phyloP scores from a whole-genome alignment of 164 flowering plant genomes.

The Kingdonia uniflora region DNA sequence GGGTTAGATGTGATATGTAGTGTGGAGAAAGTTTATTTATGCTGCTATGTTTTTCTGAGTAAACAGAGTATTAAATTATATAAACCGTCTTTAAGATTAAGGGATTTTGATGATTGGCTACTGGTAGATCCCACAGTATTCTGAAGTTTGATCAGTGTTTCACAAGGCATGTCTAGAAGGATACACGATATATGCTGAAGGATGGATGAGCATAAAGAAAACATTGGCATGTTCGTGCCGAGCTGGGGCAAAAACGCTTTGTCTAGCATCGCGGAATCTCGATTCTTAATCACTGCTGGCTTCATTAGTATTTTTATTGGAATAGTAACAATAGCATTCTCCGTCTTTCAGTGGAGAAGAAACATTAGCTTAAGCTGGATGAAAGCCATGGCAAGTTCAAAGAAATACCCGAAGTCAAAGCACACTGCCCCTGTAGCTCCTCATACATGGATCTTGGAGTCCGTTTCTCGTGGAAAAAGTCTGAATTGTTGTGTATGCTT shows the following conservation, averaged over 20 bases:
- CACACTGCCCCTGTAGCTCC: constrained; percentile 57
- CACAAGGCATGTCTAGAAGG: background rate
- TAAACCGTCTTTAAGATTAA: no score
- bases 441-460: constrained; percentile 69
- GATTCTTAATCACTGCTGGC: constrained; percentile 48
- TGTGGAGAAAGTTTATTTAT: no score
- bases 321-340: constrained; percentile 60
- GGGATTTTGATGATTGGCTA: no score
- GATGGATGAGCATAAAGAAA: constrained; percentile 47
- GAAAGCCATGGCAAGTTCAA: constrained; percentile 85
- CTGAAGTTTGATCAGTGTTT: no score
- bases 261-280: constrained; percentile 45
- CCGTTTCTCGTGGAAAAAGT: constrained; percentile 68
- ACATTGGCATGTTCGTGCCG: constrained; percentile 17
- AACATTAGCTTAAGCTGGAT: constrained; percentile 80
- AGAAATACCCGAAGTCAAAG: constrained; percentile 67
- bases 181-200: constrained; percentile 7
- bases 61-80: no score
- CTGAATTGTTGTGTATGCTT: constrained; percentile 90
- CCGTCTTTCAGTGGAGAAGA: constrained; percentile 91
- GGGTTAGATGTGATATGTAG: no score
- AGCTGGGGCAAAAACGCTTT: constrained; percentile 34
- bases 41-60: no score
- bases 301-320: constrained; percentile 65
- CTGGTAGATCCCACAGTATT: no score